phyloP scores from a whole-genome alignment of 2,329 filamentous ascomycete species.

The Cladophialophora exuberans region DNA sequence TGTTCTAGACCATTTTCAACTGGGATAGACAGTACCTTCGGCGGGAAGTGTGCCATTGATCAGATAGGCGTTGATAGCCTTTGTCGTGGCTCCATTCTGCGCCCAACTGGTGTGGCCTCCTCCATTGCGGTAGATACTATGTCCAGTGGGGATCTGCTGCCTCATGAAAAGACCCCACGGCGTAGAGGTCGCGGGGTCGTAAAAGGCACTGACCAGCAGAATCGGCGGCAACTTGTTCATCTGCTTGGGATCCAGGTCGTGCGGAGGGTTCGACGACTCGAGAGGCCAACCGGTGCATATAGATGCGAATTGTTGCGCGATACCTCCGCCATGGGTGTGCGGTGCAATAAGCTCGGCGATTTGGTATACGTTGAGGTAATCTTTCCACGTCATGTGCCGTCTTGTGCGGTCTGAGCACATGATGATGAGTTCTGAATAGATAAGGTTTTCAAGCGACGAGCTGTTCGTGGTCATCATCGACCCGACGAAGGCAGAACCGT shows the following conservation, averaged over 20 bases:
- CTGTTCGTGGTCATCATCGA: not conserved
- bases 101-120: slow-evolving; percentile 12
- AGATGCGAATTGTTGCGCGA: not conserved
- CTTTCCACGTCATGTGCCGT: not conserved
- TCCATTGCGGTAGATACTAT: slow-evolving; percentile 46
- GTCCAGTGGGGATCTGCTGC: slow-evolving; percentile 39
- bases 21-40: not conserved
- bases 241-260: slow-evolving; percentile 27
- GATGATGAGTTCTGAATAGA: not conserved
- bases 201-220: slow-evolving; percentile 44
- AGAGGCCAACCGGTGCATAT: slow-evolving; percentile 48
- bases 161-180: slow-evolving; percentile 30
- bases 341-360: not conserved
- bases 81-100: not conserved
- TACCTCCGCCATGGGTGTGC: slow-evolving; percentile 13
- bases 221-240: slow-evolving; percentile 36
- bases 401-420: not conserved
- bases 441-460: not conserved
- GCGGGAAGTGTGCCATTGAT: slow-evolving; percentile 11
- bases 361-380: not conserved
- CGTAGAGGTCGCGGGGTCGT: slow-evolving; percentile 47
- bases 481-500: not conserved
- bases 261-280: slow-evolving; percentile 41
- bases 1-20: no score
- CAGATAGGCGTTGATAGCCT: slow-evolving; percentile 3